Conservation (phyloP, 2,329 filamentous ascomycete species). For the Dothistroma pini region DNA sequence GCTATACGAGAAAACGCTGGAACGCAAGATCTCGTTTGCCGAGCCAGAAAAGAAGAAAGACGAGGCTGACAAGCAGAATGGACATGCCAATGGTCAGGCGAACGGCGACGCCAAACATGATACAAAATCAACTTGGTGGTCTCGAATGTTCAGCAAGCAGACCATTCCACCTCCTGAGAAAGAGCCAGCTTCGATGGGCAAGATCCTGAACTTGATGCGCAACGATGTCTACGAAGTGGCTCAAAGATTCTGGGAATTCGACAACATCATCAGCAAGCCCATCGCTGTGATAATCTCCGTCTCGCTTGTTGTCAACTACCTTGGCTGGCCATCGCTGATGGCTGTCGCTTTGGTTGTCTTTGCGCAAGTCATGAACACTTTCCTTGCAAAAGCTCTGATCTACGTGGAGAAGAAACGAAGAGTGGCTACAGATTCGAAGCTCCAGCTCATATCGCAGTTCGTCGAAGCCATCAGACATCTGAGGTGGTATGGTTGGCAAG, state of each 20-base stretch:
- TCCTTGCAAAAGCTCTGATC: constrained; percentile 64
- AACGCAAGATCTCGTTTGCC: constrained; percentile 55
- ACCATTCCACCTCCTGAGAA: constrained; percentile 35
- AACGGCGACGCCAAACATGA: constrained; percentile 6
- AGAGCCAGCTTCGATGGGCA: constrained; percentile 74
- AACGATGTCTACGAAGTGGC: constrained; percentile 77
- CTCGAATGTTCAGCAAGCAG: neutral
- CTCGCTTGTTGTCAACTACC: constrained; percentile 69
- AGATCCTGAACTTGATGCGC: constrained; percentile 84
- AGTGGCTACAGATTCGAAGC: constrained; percentile 68
- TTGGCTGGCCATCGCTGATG: constrained; percentile 76
- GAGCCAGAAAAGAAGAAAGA: constrained; percentile 17
- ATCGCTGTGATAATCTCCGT: constrained; percentile 72
- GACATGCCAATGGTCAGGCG: constrained; percentile 16
- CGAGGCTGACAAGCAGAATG: constrained; percentile 2
- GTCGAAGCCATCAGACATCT: constrained; percentile 80
- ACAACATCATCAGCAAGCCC: constrained; percentile 70
- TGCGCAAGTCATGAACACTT: constrained; percentile 66
- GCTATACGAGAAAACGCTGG: constrained; percentile 73
- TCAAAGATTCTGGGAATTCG: constrained; percentile 82
- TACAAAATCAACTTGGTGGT: constrained; percentile 10
- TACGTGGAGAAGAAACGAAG: constrained; percentile 68
- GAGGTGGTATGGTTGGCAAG: constrained; percentile 80
- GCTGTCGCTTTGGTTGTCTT: constrained; percentile 57
- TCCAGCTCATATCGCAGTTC: constrained; percentile 79